phyloP scores from a whole-genome alignment of 257 asterid species.

The Solanum virginianum region DNA sequence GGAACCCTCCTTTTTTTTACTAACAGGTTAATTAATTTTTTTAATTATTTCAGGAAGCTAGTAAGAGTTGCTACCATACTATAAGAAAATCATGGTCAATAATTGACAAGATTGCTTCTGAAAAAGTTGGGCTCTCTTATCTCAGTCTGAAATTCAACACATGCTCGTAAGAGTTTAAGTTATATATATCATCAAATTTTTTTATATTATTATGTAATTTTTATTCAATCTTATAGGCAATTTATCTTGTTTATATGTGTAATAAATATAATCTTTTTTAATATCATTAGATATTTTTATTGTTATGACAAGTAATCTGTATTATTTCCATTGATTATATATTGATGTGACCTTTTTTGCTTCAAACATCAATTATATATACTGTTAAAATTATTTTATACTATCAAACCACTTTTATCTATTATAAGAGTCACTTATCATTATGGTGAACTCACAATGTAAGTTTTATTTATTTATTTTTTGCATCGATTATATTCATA shows the following conservation, averaged over 20 bases:
- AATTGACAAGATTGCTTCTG: constrained; percentile 49
- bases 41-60: constrained; percentile 30
- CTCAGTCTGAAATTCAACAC: constrained; percentile 41
- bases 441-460: background rate
- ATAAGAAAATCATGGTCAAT: constrained; percentile 55
- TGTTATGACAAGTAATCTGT: no score
- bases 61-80: constrained; percentile 34
- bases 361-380: no score
- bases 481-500: background rate
- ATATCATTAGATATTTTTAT: no score
- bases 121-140: constrained; percentile 35
- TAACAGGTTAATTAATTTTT: background rate
- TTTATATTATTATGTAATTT: background rate
- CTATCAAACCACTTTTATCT: background rate
- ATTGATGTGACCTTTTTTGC: no score
- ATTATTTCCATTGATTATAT: no score
- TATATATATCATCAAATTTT: no score
- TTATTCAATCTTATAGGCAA: background rate
- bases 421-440: background rate
- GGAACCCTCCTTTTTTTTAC: no score
- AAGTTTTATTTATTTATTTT: background rate
- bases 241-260: background rate
- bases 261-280: no score
- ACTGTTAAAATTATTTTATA: background rate
- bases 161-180: constrained; percentile 42